A percentile compares a stretch with the other conserved stretches of the same genome.
phyloP scores from a whole-genome alignment of 441 rosid genomes.

The Erodium trifolium region DNA sequence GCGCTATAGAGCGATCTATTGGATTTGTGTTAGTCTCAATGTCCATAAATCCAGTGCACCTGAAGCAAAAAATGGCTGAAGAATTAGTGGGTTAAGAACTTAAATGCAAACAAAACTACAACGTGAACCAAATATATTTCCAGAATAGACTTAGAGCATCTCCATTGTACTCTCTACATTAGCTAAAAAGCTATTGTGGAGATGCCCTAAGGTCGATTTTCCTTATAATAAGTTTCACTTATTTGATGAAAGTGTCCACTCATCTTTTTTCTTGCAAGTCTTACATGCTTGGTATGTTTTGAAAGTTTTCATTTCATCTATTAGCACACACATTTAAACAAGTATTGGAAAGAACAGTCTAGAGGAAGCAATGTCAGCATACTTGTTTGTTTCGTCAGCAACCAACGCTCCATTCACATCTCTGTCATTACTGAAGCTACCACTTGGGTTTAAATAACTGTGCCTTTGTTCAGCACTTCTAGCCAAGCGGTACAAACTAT shows the following conservation, averaged over 20 bases:
- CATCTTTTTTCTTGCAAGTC: not conserved
- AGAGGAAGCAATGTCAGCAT: conserved; percentile 19
- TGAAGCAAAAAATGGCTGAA: conserved; percentile 18
- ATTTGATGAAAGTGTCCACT: not conserved
- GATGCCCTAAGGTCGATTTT: too few relatives aligned
- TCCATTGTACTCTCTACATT: too few relatives aligned
- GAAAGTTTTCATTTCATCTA: not conserved
- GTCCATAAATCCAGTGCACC: conserved; percentile 60
- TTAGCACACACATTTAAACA: not conserved
- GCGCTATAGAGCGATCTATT: conserved; percentile 86
- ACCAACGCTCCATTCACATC: conserved; percentile 16
- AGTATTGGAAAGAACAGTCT: not conserved
- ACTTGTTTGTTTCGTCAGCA: conserved; percentile 55
- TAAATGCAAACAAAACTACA: too few relatives aligned
- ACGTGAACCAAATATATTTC: too few relatives aligned
- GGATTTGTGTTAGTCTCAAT: conserved; percentile 86
- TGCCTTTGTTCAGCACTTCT: conserved; percentile 83
- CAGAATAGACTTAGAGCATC: too few relatives aligned
- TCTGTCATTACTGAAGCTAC: conserved; percentile 33
- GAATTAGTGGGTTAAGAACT: too few relatives aligned
- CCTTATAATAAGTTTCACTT: too few relatives aligned
- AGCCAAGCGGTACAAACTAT: conserved; percentile 82
- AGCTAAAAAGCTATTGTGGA: too few relatives aligned
- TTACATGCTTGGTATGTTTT: not conserved
- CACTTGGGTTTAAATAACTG: conserved; percentile 33